Percentiles rank a stretch among this genome's conserved stretches.
These are phyloP conservation scores for Flaveria brownii DNA, from an alignment of 129 eudicot species.

Conservation along the genomic window DNA sequence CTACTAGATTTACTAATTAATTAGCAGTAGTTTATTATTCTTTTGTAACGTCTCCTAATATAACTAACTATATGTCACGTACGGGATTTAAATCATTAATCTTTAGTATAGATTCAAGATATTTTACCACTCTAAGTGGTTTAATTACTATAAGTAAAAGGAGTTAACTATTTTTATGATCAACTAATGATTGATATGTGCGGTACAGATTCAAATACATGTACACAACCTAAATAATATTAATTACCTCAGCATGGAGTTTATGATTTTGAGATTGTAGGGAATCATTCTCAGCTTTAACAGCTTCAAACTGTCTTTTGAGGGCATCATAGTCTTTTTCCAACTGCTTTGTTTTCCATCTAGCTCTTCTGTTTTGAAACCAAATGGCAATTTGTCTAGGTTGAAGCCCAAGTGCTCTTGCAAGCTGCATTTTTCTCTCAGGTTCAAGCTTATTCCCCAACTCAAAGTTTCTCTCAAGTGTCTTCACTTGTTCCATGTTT, in stretches of 20 bases:
- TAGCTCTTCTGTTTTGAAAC: conserved; percentile 95
- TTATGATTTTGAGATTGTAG: conserved; percentile 80
- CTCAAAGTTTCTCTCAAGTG: conserved; percentile 95
- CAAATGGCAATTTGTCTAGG: conserved; percentile 98
- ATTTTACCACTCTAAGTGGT: background rate
- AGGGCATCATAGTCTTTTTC: conserved; percentile 90
- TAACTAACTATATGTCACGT: too few species aligned
- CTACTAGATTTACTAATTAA: conserved; percentile 17
- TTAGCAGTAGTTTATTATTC: too few species aligned
- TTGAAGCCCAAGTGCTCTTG: conserved; percentile 94
- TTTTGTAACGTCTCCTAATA: too few species aligned
- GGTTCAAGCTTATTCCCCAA: conserved; percentile 96
- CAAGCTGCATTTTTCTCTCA: conserved; percentile 95
- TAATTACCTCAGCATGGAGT: conserved; percentile 91
- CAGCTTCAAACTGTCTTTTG: conserved; percentile 84
- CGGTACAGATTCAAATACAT: background rate
- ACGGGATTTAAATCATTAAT: too few species aligned
- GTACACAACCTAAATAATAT: background rate
- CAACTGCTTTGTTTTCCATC: conserved; percentile 98
- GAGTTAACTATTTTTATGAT: background rate
- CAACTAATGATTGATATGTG: conserved; percentile 11
- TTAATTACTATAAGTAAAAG: background rate
- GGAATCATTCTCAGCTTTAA: conserved; percentile 91
- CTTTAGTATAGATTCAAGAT: too few species aligned
- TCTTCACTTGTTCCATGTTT: conserved; percentile 92